Percentiles rank a stretch among this genome's conserved stretches.
phyloP scores from a whole-genome alignment of 1,139 yeast genomes.

The Yamadazyma dushanensis region DNA sequence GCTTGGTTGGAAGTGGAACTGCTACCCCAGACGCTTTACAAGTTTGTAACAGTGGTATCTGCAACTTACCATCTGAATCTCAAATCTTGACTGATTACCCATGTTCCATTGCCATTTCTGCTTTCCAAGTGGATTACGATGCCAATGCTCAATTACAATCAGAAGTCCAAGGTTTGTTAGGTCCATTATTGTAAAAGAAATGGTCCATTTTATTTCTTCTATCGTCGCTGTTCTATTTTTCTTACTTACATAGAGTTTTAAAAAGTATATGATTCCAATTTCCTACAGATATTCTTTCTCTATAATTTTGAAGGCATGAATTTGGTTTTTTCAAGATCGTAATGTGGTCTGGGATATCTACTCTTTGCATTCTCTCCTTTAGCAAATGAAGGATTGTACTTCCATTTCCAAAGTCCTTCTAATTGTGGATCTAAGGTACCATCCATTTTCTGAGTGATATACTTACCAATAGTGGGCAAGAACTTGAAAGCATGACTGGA shows the following conservation, averaged over 20 bases:
- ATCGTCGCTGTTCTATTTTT: background rate
- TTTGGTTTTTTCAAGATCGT: conserved; percentile 10
- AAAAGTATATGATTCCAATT: background rate
- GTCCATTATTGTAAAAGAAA: conserved; percentile 4
- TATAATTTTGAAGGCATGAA: conserved; percentile 7
- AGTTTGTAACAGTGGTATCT: conserved; percentile 35
- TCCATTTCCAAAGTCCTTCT: conserved; percentile 32
- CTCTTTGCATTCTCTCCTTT: conserved; percentile 16
- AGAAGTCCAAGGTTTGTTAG: conserved; percentile 13
- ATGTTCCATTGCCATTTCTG: conserved; percentile 39
- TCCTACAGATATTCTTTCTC: background rate
- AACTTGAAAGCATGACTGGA: conserved; percentile 44
- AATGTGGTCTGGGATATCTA: conserved; percentile 18
- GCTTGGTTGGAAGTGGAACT: conserved; percentile 20
- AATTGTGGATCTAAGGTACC: conserved; percentile 22
- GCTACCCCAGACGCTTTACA: conserved; percentile 20
- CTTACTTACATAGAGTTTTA: background rate
- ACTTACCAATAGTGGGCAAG: conserved; percentile 34
- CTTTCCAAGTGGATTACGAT: conserved; percentile 44
- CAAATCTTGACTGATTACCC: conserved; percentile 20
- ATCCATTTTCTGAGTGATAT: conserved; percentile 25
- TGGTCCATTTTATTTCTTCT: background rate
- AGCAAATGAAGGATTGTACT: conserved; percentile 22
- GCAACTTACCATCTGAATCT: conserved; percentile 38
- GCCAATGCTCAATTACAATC: conserved; percentile 31